Percentiles rank a stretch among this genome's conserved stretches.
Conservation (phyloP, 2,329 filamentous ascomycete species). For the Colletotrichum sp. region DNA sequence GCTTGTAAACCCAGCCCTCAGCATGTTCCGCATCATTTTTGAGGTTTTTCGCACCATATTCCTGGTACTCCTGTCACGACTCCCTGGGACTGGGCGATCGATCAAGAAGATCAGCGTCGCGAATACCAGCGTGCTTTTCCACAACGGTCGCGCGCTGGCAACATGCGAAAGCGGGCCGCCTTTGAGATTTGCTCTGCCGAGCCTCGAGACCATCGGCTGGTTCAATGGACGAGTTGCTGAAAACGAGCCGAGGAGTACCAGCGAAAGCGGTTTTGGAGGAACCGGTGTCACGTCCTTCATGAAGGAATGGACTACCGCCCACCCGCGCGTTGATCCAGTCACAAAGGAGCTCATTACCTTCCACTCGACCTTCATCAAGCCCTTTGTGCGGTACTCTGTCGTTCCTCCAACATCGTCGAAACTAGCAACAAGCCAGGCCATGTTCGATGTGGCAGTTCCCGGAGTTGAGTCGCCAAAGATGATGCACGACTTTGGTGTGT, state of each 20-base stretch:
- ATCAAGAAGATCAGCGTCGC: conserved; percentile 75
- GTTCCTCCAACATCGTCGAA: conserved; percentile 25
- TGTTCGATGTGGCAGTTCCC: conserved; percentile 61
- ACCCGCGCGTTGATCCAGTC: conserved; percentile 69
- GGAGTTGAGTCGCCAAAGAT: conserved; percentile 70
- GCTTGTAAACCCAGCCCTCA: conserved; percentile 63
- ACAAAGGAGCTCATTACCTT: conserved; percentile 72
- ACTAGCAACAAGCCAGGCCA: conserved; percentile 21
- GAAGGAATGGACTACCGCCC: conserved; percentile 74
- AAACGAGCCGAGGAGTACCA: conserved; percentile 41
- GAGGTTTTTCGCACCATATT: conserved; percentile 62
- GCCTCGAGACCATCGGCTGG: conserved; percentile 73
- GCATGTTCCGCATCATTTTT: conserved; percentile 53
- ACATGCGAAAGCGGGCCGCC: conserved; percentile 76
- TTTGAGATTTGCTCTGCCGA: conserved; percentile 67
- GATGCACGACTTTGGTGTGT: conserved; percentile 80
- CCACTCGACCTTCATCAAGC: conserved; percentile 68
- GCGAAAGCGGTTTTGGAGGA: conserved; percentile 54
- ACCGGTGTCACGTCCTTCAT: conserved; percentile 63
- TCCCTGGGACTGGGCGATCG: conserved; percentile 57
- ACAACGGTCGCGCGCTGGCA: conserved; percentile 72
- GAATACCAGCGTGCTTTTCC: conserved; percentile 71
- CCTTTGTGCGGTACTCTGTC: conserved; percentile 71
- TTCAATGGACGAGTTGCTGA: conserved; percentile 66
- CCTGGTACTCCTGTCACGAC: conserved; percentile 61